These are phyloP conservation scores for Chimonanthus salicifolius DNA, from an alignment of 164 flowering plant genomes.

Conservation along the genomic window DNA sequence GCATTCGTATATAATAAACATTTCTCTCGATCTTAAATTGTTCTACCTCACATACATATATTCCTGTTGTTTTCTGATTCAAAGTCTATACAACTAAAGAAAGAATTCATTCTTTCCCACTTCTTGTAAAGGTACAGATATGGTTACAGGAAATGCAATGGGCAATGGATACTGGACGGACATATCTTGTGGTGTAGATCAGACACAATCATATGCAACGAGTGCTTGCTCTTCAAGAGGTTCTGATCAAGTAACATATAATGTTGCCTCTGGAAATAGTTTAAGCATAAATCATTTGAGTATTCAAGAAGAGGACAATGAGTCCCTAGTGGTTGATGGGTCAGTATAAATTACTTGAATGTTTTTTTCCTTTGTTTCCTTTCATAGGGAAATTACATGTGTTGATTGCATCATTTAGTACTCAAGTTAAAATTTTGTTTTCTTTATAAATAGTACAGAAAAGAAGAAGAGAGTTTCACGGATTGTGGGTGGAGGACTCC, in stretches of 20 bases:
- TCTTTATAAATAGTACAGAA: constrained; percentile 1
- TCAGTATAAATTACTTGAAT: constrained; percentile 3
- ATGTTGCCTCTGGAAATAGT: background rate
- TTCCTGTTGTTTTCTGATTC: background rate
- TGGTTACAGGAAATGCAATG: constrained; percentile 1
- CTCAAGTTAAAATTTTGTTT: constrained; percentile 1
- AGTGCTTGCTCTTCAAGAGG: constrained; percentile 5
- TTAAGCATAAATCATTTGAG: background rate
- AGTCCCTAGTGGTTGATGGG: constrained; percentile 6
- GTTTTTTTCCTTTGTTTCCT: background rate
- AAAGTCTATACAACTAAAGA: background rate
- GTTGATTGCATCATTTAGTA: background rate
- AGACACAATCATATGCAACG: background rate
- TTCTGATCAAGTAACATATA: background rate
- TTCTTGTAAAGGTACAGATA: background rate
- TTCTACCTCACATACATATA: too few species aligned
- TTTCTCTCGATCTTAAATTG: background rate
- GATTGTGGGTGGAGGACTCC: constrained; percentile 23
- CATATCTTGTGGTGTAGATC: background rate
- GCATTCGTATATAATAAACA: background rate
- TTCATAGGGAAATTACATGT: background rate
- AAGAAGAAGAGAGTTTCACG: constrained; percentile 17
- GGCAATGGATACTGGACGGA: constrained; percentile 3
- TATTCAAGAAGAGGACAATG: constrained; percentile 3
- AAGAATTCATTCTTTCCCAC: background rate